Evolutionary conservation across 306 rosid genomes (phyloP), one percentile per base, ranked within the genome.

Genomic region (Senna siamea): DNA sequence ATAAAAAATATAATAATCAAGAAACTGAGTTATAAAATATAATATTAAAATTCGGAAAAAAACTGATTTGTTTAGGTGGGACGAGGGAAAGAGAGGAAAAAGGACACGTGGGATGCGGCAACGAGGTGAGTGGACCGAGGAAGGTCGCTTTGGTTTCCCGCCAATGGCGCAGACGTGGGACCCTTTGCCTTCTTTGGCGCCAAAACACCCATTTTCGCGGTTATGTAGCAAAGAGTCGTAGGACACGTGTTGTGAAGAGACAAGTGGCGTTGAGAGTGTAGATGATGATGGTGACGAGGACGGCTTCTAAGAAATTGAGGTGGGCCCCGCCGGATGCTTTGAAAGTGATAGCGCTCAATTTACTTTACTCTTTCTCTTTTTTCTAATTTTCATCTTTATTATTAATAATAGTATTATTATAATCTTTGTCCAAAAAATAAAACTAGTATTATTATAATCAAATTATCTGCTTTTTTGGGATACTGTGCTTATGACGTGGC

Each of bases 61-160:
- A 26, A 26, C 30, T 26, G 30, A 26, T 26, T 1, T 26, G 30
- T 26, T 26, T 26, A 26, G 30, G 30, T 26, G 30, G 30, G 2
- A 26, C 1, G 9, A 5, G 30, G 1, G 8, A 13, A 7, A 22
- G 35, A 22, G 7, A 22, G 4, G 17, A 46, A 3, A 1, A 2
- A 18, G 32, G 46, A 47, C 68, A 72, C 28, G 73, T 44, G 75
- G 66, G 84, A 15, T 61, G 60, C 51, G 38, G 62, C 9, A 66
- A 13, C 4, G 68, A 17, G 51, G 64, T 7, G 69, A 15, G 59
- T 62, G 72, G 61, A 47, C 35, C 23, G 74, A 63, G 54, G 46
- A 7, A 32, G 18, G 37, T 54, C 62, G 79, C 85, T 78, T 74
- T 52, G 1, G 4, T 47, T 82, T 82, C 86, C 78, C 83, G 80